These are phyloP conservation scores for Hypholoma sublateritium DNA, from an alignment of 768 basidiomycete genomes.

Conservation along the genomic window DNA sequence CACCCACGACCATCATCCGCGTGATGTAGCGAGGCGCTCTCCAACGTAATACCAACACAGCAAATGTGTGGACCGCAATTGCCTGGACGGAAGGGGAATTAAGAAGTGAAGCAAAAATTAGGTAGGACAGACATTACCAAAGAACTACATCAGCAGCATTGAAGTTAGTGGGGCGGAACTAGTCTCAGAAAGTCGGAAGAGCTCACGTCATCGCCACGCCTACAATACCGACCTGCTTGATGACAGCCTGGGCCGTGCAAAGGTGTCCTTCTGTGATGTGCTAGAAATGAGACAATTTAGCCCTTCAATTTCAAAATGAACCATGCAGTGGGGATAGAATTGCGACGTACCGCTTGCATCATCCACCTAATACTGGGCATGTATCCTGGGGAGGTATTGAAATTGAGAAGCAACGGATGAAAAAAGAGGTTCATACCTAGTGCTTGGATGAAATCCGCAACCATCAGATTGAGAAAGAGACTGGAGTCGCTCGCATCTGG, in stretches of 20 bases:
- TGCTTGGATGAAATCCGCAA: slow-evolving; percentile 49
- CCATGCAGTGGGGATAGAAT: not conserved
- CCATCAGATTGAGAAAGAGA: slow-evolving; percentile 48
- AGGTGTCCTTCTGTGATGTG: slow-evolving; percentile 33
- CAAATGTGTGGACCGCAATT: slow-evolving; percentile 51
- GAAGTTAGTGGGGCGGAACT: too few species aligned
- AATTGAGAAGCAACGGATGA: not conserved
- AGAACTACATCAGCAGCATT: slow-evolving; percentile 10
- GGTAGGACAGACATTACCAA: slow-evolving; percentile 15
- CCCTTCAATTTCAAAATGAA: not conserved
- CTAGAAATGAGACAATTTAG: slow-evolving; percentile 13
- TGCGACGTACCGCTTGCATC: slow-evolving; percentile 26
- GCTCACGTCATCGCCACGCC: slow-evolving; percentile 43
- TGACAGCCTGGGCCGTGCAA: slow-evolving; percentile 44
- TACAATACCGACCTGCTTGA: slow-evolving; percentile 52
- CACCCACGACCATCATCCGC: slow-evolving; percentile 29
- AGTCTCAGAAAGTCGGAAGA: not conserved
- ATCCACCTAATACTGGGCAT: slow-evolving; percentile 47
- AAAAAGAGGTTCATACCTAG: slow-evolving; percentile 19
- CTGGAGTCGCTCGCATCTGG: slow-evolving; percentile 32
- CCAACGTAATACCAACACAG: slow-evolving; percentile 45
- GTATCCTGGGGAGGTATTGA: slow-evolving; percentile 24
- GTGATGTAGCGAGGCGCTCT: slow-evolving; percentile 29
- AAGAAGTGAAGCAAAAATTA: not conserved
- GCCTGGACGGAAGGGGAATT: slow-evolving; percentile 20